Evolutionary conservation across 441 rosid genomes (phyloP), one percentile per base, ranked within the genome.

Genomic region (Adansonia madagascariensis): DNA sequence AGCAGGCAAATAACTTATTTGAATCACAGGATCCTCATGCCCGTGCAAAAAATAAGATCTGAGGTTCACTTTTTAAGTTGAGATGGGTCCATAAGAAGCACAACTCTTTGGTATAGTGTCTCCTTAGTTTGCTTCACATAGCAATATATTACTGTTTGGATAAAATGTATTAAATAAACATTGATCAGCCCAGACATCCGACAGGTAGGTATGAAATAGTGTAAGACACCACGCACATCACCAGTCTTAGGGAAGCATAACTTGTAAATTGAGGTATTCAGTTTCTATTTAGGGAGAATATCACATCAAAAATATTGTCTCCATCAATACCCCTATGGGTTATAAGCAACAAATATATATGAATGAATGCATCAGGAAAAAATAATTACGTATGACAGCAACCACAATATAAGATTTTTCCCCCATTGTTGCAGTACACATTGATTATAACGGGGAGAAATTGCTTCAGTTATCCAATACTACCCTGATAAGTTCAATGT

Each of bases 261-360:
- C 47, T 50, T 64, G 15, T 22, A 50, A 64, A 50, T 52, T 12
- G 2, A 12, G 35, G 50, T 35, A 10, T 12, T 35, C 8, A 8
- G 62, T 41, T 55, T 71, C 75, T 35, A n/a, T 71, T 53, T 71
- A 6, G 8, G 35, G 35, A 8, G n/a, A 35, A 41, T 35, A 41
- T 56, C 17, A 2, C 62, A 55, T 35, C n/a, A 31, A 35, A 70
- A 50, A 70, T 27, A 8, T 8, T 4, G 57, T 50, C 27, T 53
- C 63, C 27, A 71, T 18, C 18, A 9, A n/a, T 8, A 12, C 7
- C 27, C 18, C 61, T 50, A 15, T 50, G 22, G 27, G 24, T 70
- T 70, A 50, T 8, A 70, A 70, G 74, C 46, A 31, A 71, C 46
- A 52, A 52, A 68, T 20, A 67, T 67, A 64, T 66, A 66, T 65